Conservation (phyloP, 2,329 filamentous ascomycete genomes). For the Elsinoe arachidis region DNA sequence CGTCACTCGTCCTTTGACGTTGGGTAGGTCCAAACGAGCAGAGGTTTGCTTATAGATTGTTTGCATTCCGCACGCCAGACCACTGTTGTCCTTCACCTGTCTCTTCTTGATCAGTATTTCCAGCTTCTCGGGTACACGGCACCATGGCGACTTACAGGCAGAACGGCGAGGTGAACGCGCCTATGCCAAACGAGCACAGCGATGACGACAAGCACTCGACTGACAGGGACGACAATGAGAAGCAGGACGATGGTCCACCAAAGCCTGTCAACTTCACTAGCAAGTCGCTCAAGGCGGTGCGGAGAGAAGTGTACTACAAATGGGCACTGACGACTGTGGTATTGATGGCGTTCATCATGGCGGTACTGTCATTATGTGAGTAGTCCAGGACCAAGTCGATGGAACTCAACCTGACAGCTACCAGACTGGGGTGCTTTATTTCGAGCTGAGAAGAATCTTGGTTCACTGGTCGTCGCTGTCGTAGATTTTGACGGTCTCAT, state of each 20-base stretch:
- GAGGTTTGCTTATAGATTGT: not conserved
- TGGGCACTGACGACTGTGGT: constrained; percentile 39
- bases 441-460: constrained; percentile 41
- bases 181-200: constrained; percentile 2
- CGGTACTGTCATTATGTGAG: constrained; percentile 46
- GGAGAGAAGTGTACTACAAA: constrained; percentile 33
- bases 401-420: not conserved
- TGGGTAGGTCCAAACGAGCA: not conserved
- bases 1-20: not conserved
- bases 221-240: constrained; percentile 13
- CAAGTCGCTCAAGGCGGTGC: constrained; percentile 31
- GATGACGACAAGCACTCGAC: constrained; percentile 1
- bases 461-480: constrained; percentile 45
- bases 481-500: constrained; percentile 55
- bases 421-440: constrained; percentile 50
- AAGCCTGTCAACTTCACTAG: constrained; percentile 41
- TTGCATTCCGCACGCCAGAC: not conserved
- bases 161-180: not conserved
- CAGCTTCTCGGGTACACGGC: not conserved
- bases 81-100: not conserved
- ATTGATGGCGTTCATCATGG: constrained; percentile 48
- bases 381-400: not conserved
- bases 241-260: constrained; percentile 17
- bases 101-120: not conserved
- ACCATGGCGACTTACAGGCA: not conserved